Percentiles rank a stretch among this genome's conserved stretches.
Conservation (phyloP, 306 rosid genomes). For the Prunus mume region DNA sequence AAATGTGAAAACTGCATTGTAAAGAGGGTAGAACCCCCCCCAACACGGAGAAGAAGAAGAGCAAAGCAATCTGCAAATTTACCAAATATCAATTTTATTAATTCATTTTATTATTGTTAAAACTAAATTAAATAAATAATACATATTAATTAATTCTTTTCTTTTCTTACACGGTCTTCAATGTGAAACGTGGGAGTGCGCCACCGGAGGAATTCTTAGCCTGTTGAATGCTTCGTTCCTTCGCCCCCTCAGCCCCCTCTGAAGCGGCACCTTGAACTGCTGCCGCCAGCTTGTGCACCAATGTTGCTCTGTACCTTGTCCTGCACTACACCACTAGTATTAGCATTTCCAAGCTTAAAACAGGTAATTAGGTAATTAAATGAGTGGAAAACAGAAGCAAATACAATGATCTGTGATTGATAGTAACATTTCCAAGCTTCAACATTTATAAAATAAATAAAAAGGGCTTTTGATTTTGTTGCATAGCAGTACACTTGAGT, state of each 20-base stretch:
- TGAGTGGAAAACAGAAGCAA: too few species aligned
- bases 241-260: slow-evolving; percentile 87
- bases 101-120: too few species aligned
- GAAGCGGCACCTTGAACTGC: slow-evolving; percentile 82
- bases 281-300: slow-evolving; percentile 98
- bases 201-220: slow-evolving; percentile 96
- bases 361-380: too few species aligned
- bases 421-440: too few species aligned
- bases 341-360: too few species aligned
- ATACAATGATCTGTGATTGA: too few species aligned
- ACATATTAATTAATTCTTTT: too few species aligned
- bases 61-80: slow-evolving; percentile 48
- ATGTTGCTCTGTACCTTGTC: slow-evolving; percentile 44
- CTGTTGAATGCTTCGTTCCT: slow-evolving; percentile 88
- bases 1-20: slow-evolving; percentile 98
- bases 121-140: too few species aligned
- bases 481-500: too few species aligned
- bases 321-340: slow-evolving; percentile 32
- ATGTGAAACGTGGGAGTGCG: slow-evolving; percentile 85
- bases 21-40: slow-evolving; percentile 99
- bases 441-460: too few species aligned
- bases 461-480: too few species aligned
- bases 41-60: slow-evolving; percentile 96
- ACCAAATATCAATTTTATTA: too few species aligned
- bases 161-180: slow-evolving; percentile 44